A percentile compares a stretch with the other conserved stretches of the same genome.
Conservation (phyloP, 306 rosid species). For the Boehmeria nivea region DNA sequence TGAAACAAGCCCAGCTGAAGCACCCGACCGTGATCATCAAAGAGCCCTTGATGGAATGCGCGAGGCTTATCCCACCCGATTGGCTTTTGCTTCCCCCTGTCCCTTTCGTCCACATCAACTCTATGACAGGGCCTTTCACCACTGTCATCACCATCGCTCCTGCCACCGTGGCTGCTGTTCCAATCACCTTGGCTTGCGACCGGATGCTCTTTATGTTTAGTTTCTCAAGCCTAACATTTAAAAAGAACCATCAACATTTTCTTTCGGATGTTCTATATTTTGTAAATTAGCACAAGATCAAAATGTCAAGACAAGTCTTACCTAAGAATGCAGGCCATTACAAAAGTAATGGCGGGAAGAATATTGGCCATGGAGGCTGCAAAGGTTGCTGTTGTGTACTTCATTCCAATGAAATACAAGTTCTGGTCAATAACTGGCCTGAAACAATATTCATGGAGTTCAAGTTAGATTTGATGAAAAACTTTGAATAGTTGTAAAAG, state of each 20-base stretch:
- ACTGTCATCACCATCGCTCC: conserved; percentile 91
- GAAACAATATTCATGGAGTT: not conserved
- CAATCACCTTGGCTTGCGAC: conserved; percentile 74
- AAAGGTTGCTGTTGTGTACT: conserved; percentile 83
- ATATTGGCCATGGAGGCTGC: conserved; percentile 80
- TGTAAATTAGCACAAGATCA: no score
- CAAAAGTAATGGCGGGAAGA: conserved; percentile 76
- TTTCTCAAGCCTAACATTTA: conserved; percentile 56
- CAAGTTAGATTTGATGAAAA: not conserved
- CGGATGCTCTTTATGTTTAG: conserved; percentile 48
- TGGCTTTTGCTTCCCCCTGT: not conserved
- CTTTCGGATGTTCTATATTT: not conserved
- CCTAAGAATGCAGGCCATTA: conserved; percentile 74
- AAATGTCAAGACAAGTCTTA: not conserved
- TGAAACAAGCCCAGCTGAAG: conserved; percentile 72
- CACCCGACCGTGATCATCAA: conserved; percentile 65
- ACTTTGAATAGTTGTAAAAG: no score
- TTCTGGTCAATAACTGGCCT: conserved; percentile 97
- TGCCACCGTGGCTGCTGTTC: conserved; percentile 69
- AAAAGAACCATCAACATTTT: not conserved
- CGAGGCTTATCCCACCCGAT: conserved; percentile 24
- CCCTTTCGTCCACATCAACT: conserved; percentile 42
- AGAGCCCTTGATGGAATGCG: conserved; percentile 56
- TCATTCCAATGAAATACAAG: conserved; percentile 77
- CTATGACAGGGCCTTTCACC: conserved; percentile 63